phyloP scores from a whole-genome alignment of 2,329 filamentous ascomycete species.

The Domatiomyces globalis region DNA sequence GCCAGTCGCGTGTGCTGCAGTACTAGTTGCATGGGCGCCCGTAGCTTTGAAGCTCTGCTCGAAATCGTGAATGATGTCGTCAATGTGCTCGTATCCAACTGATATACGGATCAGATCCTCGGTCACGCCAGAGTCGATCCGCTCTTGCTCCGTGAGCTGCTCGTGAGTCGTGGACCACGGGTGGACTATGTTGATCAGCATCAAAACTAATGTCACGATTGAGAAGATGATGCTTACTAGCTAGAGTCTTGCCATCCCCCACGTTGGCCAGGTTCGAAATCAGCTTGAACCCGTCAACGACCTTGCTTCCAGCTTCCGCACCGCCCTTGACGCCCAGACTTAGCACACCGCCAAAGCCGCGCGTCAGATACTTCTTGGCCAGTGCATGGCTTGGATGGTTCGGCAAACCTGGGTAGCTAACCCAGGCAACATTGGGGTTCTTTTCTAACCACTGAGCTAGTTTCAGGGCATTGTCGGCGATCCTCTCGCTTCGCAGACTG shows the following conservation, averaged over 20 bases:
- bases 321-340: constrained; percentile 90
- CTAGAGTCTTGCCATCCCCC: constrained; percentile 80
- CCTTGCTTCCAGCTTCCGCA: constrained; percentile 63
- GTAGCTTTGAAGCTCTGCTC: constrained; percentile 62
- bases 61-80: constrained; percentile 86
- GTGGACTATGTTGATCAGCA: constrained; percentile 42
- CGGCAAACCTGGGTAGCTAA: constrained; percentile 79
- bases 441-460: constrained; percentile 72
- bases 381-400: constrained; percentile 65
- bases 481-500: constrained; percentile 69
- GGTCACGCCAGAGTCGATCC: constrained; percentile 59
- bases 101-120: constrained; percentile 80
- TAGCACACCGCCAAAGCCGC: constrained; percentile 78
- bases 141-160: constrained; percentile 69
- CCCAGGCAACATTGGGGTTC: constrained; percentile 77
- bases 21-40: not conserved
- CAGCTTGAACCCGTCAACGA: constrained; percentile 89
- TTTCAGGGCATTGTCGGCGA: constrained; percentile 67
- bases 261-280: constrained; percentile 94
- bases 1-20: too few relatives aligned
- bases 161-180: constrained; percentile 84
- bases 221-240: constrained; percentile 21
- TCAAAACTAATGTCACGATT: not conserved
- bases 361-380: constrained; percentile 74
- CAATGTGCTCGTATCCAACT: constrained; percentile 81